phyloP scores from a whole-genome alignment of 1,284 basidiomycete species.

The Cutaneotrichosporon cutaneum region DNA sequence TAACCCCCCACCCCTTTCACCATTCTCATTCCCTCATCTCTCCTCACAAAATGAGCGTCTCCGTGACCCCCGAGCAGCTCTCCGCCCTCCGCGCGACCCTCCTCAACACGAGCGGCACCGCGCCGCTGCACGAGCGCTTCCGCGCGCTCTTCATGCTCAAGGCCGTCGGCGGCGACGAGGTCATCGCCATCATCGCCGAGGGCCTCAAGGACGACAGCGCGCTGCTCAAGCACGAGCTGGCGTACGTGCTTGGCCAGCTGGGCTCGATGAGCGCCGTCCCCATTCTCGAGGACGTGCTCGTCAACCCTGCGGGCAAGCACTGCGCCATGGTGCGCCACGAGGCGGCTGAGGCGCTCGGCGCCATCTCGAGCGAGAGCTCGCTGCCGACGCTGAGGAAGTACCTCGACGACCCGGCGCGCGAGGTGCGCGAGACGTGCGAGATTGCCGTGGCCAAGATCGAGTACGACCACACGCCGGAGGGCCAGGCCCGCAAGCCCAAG shows the following conservation, averaged over 20 bases:
- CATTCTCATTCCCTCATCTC: neutral
- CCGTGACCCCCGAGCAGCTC: conserved; percentile 47
- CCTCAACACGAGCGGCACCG: conserved; percentile 70
- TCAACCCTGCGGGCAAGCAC: conserved; percentile 58
- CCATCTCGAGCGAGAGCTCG: conserved; percentile 71
- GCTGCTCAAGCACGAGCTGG: conserved; percentile 93
- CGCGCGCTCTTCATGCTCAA: conserved; percentile 92
- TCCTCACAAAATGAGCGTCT: conserved; percentile 37
- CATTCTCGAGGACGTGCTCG: conserved; percentile 72
- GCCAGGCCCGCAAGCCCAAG: conserved; percentile 46
- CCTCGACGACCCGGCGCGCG: conserved; percentile 69
- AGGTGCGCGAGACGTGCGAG: conserved; percentile 95
- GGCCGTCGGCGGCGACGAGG: conserved; percentile 68
- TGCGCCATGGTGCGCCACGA: conserved; percentile 96
- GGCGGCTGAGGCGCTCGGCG: conserved; percentile 98
- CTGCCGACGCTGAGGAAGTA: conserved; percentile 73
- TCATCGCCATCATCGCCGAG: conserved; percentile 80
- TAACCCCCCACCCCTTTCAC: neutral
- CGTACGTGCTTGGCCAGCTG: conserved; percentile 95
- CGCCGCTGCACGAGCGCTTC: conserved; percentile 84
- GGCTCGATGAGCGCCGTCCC: conserved; percentile 72
- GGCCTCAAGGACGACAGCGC: conserved; percentile 85
- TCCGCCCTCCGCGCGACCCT: conserved; percentile 56
- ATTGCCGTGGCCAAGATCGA: conserved; percentile 94
- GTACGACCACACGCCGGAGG: conserved; percentile 70